These are phyloP conservation scores for Alternaria gaisen DNA, from an alignment of 2,329 filamentous ascomycete species.

Conservation along the genomic window DNA sequence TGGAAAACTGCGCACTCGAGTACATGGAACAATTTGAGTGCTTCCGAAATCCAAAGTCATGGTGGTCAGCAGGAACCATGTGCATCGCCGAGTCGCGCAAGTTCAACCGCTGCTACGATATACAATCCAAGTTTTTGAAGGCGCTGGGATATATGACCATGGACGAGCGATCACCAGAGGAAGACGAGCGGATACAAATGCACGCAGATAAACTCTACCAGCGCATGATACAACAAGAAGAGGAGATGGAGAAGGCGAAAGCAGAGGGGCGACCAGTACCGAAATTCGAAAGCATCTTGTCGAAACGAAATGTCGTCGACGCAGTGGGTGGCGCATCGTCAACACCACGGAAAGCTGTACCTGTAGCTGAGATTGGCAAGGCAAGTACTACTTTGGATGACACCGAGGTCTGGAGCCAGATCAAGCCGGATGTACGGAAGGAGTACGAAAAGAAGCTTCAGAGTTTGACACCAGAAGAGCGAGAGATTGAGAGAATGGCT, in stretches of 20 bases:
- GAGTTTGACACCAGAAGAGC: conserved; percentile 39
- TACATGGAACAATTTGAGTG: conserved; percentile 85
- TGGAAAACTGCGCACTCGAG: conserved; percentile 93
- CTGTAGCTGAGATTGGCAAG: conserved; percentile 10
- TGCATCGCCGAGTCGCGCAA: conserved; percentile 78
- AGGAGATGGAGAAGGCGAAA: conserved; percentile 73
- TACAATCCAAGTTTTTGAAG: conserved; percentile 90
- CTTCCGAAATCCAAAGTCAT: conserved; percentile 73
- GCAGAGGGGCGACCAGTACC: conserved; percentile 63
- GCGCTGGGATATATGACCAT: conserved; percentile 84
- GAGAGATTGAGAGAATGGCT: conserved; percentile 47
- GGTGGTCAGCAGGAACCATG: conserved; percentile 76
- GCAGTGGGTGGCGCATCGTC: conserved; percentile 33
- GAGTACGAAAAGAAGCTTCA: conserved; percentile 47
- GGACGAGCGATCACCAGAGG: conserved; percentile 70
- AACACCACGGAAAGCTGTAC: conserved; percentile 13
- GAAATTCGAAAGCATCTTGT: conserved; percentile 66
- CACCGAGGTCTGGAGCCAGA: conserved; percentile 40
- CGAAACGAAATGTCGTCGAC: conserved; percentile 43
- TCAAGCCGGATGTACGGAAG: conserved; percentile 42
- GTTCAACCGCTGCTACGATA: conserved; percentile 87
- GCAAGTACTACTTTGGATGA: conserved; percentile 16
- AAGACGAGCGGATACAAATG: conserved; percentile 88
- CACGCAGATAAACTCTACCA: conserved; percentile 92
- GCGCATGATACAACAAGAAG: conserved; percentile 84